Conservation (phyloP, 164 flowering plant genomes). For the Vitis rupestris region DNA sequence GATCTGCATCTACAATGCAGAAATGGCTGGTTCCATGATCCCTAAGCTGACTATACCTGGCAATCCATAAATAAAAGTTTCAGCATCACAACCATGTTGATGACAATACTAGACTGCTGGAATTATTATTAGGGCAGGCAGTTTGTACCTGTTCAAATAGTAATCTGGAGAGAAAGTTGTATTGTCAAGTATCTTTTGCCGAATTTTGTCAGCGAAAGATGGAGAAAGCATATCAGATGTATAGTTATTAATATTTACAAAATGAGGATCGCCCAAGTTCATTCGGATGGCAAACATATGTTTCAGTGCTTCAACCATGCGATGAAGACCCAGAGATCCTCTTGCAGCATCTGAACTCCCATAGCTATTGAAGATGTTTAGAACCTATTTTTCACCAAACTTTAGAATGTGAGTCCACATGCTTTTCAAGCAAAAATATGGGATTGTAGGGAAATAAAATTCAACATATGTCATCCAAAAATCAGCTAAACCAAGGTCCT, state of each 20-base stretch:
- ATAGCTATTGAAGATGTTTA: slow-evolving; percentile 75
- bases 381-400: slow-evolving; percentile 42
- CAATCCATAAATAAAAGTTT: not conserved
- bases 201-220: slow-evolving; percentile 54
- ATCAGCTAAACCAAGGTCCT: not conserved
- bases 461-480: not conserved
- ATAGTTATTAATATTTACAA: slow-evolving; percentile 40
- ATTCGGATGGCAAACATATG: slow-evolving; percentile 87
- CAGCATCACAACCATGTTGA: not conserved
- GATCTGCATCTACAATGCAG: slow-evolving; percentile 80
- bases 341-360: slow-evolving; percentile 48
- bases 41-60: slow-evolving; percentile 79
- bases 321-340: slow-evolving; percentile 73
- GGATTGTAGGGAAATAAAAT: not conserved
- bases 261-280: slow-evolving; percentile 89
- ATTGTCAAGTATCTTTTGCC: slow-evolving; percentile 67
- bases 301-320: slow-evolving; percentile 79
- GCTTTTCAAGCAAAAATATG: not conserved
- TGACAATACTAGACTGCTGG: not conserved
- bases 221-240: slow-evolving; percentile 71
- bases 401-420: not conserved
- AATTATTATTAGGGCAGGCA: not conserved
- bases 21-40: slow-evolving; percentile 97
- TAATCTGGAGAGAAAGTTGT: slow-evolving; percentile 82
- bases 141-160: slow-evolving; percentile 58